Evolutionary conservation across 768 basidiomycete genomes (phyloP).

Genomic region (Cystobasidium ongulense): DNA sequence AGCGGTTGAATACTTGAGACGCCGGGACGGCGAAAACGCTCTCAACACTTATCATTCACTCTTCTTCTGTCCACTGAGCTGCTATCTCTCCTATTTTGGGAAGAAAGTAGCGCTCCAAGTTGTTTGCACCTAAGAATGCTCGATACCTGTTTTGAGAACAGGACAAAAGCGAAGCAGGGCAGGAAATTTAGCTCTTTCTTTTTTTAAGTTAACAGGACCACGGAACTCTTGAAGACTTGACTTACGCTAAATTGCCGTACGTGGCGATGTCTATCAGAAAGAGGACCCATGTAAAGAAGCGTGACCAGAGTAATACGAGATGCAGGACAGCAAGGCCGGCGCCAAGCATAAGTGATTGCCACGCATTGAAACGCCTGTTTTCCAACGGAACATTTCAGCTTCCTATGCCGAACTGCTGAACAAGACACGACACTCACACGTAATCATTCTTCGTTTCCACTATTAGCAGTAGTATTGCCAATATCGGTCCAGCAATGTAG

Average conservation of each 20-base stretch:
- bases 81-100: slow-evolving; percentile 38
- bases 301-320: slow-evolving; percentile 35
- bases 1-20: too few relatives aligned
- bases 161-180: neutral
- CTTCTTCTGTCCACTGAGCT: slow-evolving; percentile 34
- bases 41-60: slow-evolving; percentile 25
- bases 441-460: slow-evolving; percentile 31
- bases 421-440: slow-evolving; percentile 5
- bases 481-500: slow-evolving; percentile 30
- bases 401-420: too few relatives aligned
- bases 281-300: slow-evolving; percentile 32
- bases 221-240: neutral
- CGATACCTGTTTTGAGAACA: slow-evolving; percentile 22
- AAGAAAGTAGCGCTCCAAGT: slow-evolving; percentile 33
- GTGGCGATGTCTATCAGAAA: slow-evolving; percentile 32
- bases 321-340: slow-evolving; percentile 33
- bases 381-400: neutral
- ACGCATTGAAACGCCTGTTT: slow-evolving; percentile 31
- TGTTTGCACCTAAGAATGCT: slow-evolving; percentile 35
- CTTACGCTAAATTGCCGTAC: slow-evolving; percentile 26
- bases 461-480: slow-evolving; percentile 29
- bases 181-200: too few relatives aligned
- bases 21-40: too few relatives aligned
- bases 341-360: slow-evolving; percentile 36
- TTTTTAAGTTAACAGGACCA: neutral